Conservation (phyloP, 208 protist genomes). For the Sergeia podlipaevii region DNA sequence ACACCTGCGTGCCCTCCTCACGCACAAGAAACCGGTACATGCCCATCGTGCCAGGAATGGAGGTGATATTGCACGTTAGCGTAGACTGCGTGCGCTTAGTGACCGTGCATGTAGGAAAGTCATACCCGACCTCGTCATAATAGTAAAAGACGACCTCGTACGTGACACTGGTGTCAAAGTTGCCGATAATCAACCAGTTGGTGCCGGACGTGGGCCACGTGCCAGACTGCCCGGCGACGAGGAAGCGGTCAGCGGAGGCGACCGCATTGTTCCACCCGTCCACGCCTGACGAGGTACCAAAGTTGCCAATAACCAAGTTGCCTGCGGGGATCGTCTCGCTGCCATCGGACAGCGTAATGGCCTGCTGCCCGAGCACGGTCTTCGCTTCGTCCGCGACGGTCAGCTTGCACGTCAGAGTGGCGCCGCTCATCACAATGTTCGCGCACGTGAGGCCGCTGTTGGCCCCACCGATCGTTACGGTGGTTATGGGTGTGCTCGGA, state of each 20-base stretch:
- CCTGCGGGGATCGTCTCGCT: neutral
- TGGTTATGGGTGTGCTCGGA: no score
- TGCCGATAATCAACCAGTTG: conserved; percentile 20
- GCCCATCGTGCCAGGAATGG: conserved; percentile 19
- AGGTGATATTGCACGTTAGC: conserved; percentile 21
- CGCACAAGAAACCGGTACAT: conserved; percentile 31
- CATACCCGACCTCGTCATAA: conserved; percentile 1
- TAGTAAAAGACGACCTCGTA: conserved; percentile 40
- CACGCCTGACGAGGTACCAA: neutral
- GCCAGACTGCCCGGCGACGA: conserved; percentile 18
- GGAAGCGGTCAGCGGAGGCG: neutral
- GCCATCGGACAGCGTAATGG: neutral
- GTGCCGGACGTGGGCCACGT: conserved; percentile 21
- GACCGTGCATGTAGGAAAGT: conserved; percentile 6
- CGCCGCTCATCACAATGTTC: neutral
- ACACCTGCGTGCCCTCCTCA: conserved; percentile 6
- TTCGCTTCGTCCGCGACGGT: neutral
- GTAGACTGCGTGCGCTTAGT: conserved; percentile 6
- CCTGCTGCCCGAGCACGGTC: neutral
- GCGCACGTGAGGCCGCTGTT: no score
- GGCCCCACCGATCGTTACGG: no score
- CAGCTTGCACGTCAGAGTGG: neutral
- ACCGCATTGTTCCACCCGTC: conserved; percentile 5
- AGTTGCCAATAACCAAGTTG: neutral
- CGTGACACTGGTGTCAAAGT: conserved; percentile 13